Evolutionary conservation across 2,329 filamentous ascomycete genomes (phyloP), one percentile per base, ranked within the genome.

Genomic region (Amylocarpus encephaloides): DNA sequence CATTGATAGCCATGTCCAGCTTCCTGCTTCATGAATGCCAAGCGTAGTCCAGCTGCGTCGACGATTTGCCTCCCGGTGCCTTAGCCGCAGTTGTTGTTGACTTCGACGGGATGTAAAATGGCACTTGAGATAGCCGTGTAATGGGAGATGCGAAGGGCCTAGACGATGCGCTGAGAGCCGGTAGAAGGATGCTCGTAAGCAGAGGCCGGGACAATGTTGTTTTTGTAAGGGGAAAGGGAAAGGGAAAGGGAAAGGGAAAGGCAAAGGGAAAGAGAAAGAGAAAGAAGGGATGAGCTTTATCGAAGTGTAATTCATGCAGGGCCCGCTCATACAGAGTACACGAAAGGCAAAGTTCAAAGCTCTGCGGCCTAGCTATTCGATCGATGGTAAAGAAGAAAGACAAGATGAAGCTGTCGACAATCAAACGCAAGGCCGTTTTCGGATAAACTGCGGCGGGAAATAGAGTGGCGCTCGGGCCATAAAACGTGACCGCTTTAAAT

Each of bases 251-350:
- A 10, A 16, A 15, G 6, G 11, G 11, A 39, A 16, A 10, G 36
- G 9, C 36, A 7, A 10, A 13, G 7, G n/a, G 9, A 9, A 16
- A 39, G 9, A 16, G 13, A 18, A 18, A 16, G n/a, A 15, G 38
- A 40, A 16, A 16, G 38, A 13, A 13, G 34, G 12, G 10, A 36
- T 5, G 34, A 5, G 12, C 5, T 10, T 13, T 13, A 13, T 26
- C 22, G 22, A 26, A 7, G 7, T 26, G 7, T 26, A 22, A 35
- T 48, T 52, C 40, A 53, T 56, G 51, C 55, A 55, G 55, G 57
- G 57, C 57, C 57, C 13, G 57, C 55, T 57, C 55, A 19, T 57
- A n/a, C n/a, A n/a, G n/a, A n/a, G n/a, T n/a, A 51, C 57, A 56
- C 51, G 53, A 26, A 4, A 26, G 22, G 22, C 22, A 4, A 4